These are phyloP conservation scores for Capsella bursapastoris DNA, from an alignment of 345 rosid genomes.

Conservation along the genomic window DNA sequence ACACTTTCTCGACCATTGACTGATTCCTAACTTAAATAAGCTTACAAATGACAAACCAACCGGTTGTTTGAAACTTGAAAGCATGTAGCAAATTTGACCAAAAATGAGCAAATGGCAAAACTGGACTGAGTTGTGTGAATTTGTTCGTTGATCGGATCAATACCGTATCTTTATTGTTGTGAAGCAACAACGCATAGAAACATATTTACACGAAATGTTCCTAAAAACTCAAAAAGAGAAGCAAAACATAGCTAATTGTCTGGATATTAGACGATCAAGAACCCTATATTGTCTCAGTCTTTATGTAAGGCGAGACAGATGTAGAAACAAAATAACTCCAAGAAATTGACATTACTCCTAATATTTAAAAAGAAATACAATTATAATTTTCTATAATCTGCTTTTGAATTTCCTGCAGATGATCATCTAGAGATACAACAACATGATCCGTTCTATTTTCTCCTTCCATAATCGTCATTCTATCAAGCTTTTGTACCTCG, in stretches of 20 bases:
- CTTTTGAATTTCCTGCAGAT: constrained; percentile 32
- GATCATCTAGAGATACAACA: neutral
- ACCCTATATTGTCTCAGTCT: constrained; percentile 28
- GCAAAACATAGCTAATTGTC: constrained; percentile 29
- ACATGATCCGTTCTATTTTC: constrained; percentile 9
- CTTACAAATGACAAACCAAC: neutral
- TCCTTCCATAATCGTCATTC: constrained; percentile 3
- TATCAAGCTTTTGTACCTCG: neutral
- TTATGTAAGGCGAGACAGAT: constrained; percentile 29
- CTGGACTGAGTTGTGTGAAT: neutral
- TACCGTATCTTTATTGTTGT: constrained; percentile 29
- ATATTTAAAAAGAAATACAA: constrained; percentile 2
- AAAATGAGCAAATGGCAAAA: too few species aligned
- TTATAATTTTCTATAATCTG: constrained; percentile 18
- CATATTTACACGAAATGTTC: constrained; percentile 35
- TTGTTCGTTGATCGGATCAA: neutral
- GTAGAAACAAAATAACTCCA: constrained; percentile 17
- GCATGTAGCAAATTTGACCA: neutral
- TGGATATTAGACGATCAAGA: constrained; percentile 31
- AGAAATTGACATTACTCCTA: constrained; percentile 34
- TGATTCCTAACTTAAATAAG: constrained; percentile 15
- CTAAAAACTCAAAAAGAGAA: constrained; percentile 23
- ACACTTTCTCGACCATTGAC: constrained; percentile 11
- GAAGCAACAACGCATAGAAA: constrained; percentile 26
- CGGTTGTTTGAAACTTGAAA: neutral